Evolutionary conservation across 352 stramenopile genomes (phyloP).

Genomic region (Lagenidium giganteum): DNA sequence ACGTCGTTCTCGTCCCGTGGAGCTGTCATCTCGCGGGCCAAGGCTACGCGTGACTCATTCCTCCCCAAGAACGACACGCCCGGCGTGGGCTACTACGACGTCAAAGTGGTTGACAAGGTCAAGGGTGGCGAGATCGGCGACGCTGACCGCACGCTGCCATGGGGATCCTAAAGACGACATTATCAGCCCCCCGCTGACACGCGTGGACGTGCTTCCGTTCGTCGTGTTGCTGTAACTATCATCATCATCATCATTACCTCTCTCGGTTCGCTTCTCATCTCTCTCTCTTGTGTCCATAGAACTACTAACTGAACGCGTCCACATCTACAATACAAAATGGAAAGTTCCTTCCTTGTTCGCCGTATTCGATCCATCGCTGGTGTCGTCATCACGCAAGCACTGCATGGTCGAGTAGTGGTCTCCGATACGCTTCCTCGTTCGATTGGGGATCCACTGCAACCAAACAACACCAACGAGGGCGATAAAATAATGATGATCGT

Average conservation of each 20-base stretch:
- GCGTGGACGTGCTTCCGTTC: no score
- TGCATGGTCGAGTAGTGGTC: constrained; percentile 4
- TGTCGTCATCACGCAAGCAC: no score
- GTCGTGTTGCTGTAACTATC: no score
- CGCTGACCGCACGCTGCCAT: constrained; percentile 57
- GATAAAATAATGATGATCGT: no score
- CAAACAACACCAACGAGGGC: no score
- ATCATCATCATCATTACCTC: neutral
- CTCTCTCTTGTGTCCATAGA: neutral
- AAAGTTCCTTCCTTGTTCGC: no score
- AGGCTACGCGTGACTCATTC: constrained; percentile 62
- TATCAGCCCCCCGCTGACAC: no score
- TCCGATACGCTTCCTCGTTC: neutral
- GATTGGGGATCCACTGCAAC: no score
- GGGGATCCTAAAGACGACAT: constrained; percentile 47
- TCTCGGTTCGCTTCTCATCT: neutral
- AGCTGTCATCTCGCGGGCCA: constrained; percentile 59
- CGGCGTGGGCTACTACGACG: constrained; percentile 74
- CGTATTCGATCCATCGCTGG: no score
- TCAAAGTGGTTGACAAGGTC: constrained; percentile 56
- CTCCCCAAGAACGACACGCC: constrained; percentile 65
- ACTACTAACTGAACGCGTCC: no score
- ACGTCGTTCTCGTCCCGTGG: constrained; percentile 62
- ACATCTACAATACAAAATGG: no score
- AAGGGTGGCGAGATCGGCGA: constrained; percentile 75